Conservation (phyloP, 768 basidiomycete species). For the Ephemerocybe angulata region DNA sequence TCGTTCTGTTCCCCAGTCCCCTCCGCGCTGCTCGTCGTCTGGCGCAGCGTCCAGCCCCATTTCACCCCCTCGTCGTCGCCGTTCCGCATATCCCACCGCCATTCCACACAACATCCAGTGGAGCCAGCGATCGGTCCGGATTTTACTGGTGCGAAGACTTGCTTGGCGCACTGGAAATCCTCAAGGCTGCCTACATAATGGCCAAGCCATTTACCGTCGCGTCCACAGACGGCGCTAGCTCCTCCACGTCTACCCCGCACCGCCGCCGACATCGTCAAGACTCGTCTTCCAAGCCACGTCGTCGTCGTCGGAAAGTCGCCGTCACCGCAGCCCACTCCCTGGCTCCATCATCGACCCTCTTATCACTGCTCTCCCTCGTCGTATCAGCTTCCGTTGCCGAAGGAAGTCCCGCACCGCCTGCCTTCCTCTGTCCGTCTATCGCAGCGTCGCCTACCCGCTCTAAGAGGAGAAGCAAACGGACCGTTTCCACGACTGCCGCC, state of each 20-base stretch:
- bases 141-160: conserved; percentile 27
- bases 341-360: conserved; percentile 47
- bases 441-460: not conserved
- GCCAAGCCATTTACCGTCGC: conserved; percentile 50
- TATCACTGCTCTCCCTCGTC: conserved; percentile 56
- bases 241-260: conserved; percentile 16
- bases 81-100: conserved; percentile 15
- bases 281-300: conserved; percentile 11
- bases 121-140: conserved; percentile 2
- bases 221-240: conserved; percentile 21
- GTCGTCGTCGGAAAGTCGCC: conserved; percentile 17
- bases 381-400: conserved; percentile 44
- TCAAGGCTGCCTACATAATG: conserved; percentile 38
- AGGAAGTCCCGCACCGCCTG: conserved; percentile 51
- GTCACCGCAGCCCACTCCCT: conserved; percentile 16
- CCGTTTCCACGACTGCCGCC: conserved; percentile 12
- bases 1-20: conserved; percentile 13
- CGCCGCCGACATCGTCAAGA: conserved; percentile 11
- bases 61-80: conserved; percentile 17
- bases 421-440: conserved; percentile 59
- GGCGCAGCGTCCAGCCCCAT: conserved; percentile 12
- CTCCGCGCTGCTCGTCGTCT: conserved; percentile 7
- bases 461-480: conserved; percentile 6
- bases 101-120: not conserved
- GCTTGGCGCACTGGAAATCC: conserved; percentile 35